Conservation (phyloP, 192 early-diverging fungal genomes). For the Podila minutissima region DNA sequence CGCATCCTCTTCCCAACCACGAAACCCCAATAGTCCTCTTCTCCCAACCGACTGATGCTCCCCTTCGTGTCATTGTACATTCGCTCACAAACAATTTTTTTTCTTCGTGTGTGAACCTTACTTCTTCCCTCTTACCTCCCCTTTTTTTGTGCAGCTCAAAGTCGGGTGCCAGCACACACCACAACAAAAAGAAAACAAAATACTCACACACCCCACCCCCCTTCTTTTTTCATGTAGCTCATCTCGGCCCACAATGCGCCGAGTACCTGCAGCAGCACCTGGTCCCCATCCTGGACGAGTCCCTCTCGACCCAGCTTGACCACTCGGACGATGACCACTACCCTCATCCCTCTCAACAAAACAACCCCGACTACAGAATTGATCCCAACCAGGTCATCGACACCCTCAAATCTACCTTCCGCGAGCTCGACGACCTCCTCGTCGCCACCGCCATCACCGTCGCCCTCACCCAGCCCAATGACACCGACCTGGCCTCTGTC, state of each 20-base stretch:
- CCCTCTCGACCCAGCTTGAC: constrained; percentile 42
- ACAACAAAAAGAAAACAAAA: too few species aligned
- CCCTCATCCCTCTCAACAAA: not conserved
- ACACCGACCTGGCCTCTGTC: not conserved
- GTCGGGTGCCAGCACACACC: too few species aligned
- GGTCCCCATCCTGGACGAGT: constrained; percentile 42
- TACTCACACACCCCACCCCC: not conserved
- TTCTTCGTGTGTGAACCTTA: too few species aligned
- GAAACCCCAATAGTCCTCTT: too few species aligned
- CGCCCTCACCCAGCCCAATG: constrained; percentile 28
- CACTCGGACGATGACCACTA: constrained; percentile 34
- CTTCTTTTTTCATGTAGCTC: constrained; percentile 17
- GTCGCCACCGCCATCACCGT: constrained; percentile 45
- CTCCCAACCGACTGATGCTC: too few species aligned
- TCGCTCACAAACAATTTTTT: too few species aligned
- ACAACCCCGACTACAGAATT: constrained; percentile 25
- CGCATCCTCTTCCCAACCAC: too few species aligned
- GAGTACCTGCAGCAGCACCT: constrained; percentile 47
- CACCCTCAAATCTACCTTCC: constrained; percentile 46
- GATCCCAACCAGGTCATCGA: constrained; percentile 47
- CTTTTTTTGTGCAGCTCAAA: too few species aligned
- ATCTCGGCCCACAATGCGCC: constrained; percentile 46
- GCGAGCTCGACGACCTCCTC: constrained; percentile 41
- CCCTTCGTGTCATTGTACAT: too few species aligned
- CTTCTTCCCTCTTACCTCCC: too few species aligned